A percentile compares a stretch with the other conserved stretches of the same genome.
These are phyloP conservation scores for Artemisia argyi DNA, from an alignment of 129 eudicot species.

Conservation along the genomic window DNA sequence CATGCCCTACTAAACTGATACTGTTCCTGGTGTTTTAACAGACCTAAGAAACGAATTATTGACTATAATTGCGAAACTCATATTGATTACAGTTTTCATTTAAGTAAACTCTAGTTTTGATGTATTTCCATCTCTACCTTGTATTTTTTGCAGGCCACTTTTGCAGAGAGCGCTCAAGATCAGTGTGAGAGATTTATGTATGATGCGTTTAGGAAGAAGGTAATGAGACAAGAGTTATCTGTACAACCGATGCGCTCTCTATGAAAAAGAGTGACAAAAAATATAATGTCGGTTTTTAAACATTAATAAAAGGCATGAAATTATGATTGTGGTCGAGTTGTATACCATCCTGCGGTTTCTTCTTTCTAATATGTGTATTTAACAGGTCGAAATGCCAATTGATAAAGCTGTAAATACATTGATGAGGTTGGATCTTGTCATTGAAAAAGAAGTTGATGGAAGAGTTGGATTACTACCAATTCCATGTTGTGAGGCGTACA, in stretches of 20 bases:
- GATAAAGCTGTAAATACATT: constrained; percentile 77
- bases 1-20: too few species aligned
- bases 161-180: constrained; percentile 45
- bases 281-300: neutral
- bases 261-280: neutral
- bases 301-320: neutral
- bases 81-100: neutral
- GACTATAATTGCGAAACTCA: neutral
- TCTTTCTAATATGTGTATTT: neutral
- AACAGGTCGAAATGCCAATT: constrained; percentile 91
- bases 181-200: constrained; percentile 84
- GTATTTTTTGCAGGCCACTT: constrained; percentile 49
- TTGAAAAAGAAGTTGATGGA: constrained; percentile 41
- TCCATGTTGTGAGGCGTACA: constrained; percentile 55
- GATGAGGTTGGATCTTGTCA: constrained; percentile 69
- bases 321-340: neutral
- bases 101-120: constrained; percentile 1
- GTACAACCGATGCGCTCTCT: neutral
- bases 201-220: constrained; percentile 64
- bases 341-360: neutral
- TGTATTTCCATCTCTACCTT: neutral
- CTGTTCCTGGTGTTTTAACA: neutral
- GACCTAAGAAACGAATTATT: neutral
- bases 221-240: constrained; percentile 24
- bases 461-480: constrained; percentile 49